A percentile compares a stretch with the other conserved stretches of the same genome.
Evolutionary conservation across 139 green algal genomes (phyloP).

Genomic region (Coelastrella sp.): DNA sequence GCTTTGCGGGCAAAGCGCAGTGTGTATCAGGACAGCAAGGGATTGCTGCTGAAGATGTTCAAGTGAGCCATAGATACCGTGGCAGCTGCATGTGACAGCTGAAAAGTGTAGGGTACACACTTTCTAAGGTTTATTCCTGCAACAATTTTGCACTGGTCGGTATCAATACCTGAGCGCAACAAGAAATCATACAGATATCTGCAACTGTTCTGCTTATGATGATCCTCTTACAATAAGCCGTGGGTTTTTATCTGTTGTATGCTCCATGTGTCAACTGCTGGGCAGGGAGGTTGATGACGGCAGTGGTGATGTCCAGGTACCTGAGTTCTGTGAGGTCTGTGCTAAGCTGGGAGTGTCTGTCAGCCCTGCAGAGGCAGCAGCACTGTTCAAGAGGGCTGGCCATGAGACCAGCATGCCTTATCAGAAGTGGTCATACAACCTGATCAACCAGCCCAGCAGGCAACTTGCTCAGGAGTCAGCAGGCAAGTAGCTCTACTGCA

Average conservation of each 20-base stretch:
- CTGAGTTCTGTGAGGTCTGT: conserved; percentile 62
- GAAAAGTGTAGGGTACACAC: too few species aligned
- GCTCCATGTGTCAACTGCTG: neutral
- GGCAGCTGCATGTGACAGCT: too few species aligned
- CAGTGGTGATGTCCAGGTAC: conserved; percentile 61
- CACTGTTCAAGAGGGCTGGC: conserved; percentile 61
- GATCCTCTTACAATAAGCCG: too few species aligned
- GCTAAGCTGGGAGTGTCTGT: conserved; percentile 53
- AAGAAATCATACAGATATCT: too few species aligned
- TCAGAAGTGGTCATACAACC: conserved; percentile 59
- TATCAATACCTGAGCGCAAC: too few species aligned
- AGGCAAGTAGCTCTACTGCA: conserved; percentile 25
- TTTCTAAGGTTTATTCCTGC: too few species aligned
- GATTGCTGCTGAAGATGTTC: conserved; percentile 66
- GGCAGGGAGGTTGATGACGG: conserved; percentile 67
- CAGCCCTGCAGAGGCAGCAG: conserved; percentile 48
- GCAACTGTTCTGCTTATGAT: too few species aligned
- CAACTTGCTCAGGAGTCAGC: conserved; percentile 66
- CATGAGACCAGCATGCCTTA: conserved; percentile 67
- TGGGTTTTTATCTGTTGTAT: neutral
- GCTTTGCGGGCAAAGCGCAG: conserved; percentile 55
- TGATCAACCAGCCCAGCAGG: conserved; percentile 66
- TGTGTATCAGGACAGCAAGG: conserved; percentile 66
- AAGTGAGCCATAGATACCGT: conserved; percentile 59
- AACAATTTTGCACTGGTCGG: too few species aligned